A percentile compares a stretch with the other conserved stretches of the same genome.
Conservation (phyloP, 495 filamentous ascomycete genomes). For the Platismatia glauca region DNA sequence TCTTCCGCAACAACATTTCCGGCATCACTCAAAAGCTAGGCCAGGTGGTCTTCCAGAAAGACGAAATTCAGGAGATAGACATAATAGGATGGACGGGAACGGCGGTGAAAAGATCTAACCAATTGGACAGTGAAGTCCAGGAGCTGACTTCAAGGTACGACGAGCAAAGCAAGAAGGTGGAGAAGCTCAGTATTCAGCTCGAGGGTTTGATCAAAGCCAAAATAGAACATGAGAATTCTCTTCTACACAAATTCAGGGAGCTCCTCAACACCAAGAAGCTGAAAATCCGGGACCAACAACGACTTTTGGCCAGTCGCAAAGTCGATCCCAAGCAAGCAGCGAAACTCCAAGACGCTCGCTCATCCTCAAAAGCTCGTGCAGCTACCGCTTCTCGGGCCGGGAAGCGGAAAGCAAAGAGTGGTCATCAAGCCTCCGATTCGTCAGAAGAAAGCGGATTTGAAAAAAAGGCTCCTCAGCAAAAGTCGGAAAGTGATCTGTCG, state of each 20-base stretch:
- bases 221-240: slow-evolving; percentile 55
- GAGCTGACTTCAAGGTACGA: slow-evolving; percentile 38
- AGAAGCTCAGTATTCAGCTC: slow-evolving; percentile 47
- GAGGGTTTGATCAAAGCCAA: slow-evolving; percentile 59
- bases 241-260: slow-evolving; percentile 61
- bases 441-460: slow-evolving; percentile 19
- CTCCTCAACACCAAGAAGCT: slow-evolving; percentile 82
- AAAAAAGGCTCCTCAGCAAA: slow-evolving; percentile 17
- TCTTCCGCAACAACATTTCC: slow-evolving; percentile 46
- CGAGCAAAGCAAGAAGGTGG: slow-evolving; percentile 39
- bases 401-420: slow-evolving; percentile 19
- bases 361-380: slow-evolving; percentile 37
- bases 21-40: slow-evolving; percentile 64
- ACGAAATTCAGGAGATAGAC: slow-evolving; percentile 56
- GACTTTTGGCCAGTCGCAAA: slow-evolving; percentile 52
- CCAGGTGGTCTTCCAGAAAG: slow-evolving; percentile 48
- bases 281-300: slow-evolving; percentile 79
- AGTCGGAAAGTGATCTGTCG: slow-evolving; percentile 3
- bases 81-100: slow-evolving; percentile 65
- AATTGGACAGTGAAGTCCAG: slow-evolving; percentile 38
- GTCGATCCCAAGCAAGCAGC: slow-evolving; percentile 41
- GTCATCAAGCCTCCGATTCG: slow-evolving; percentile 13
- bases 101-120: slow-evolving; percentile 36
- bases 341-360: slow-evolving; percentile 15
- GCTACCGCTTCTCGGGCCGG: slow-evolving; percentile 38